Conservation (phyloP, 2,329 filamentous ascomycete genomes). For the Pseudophaeomoniella oleicola region DNA sequence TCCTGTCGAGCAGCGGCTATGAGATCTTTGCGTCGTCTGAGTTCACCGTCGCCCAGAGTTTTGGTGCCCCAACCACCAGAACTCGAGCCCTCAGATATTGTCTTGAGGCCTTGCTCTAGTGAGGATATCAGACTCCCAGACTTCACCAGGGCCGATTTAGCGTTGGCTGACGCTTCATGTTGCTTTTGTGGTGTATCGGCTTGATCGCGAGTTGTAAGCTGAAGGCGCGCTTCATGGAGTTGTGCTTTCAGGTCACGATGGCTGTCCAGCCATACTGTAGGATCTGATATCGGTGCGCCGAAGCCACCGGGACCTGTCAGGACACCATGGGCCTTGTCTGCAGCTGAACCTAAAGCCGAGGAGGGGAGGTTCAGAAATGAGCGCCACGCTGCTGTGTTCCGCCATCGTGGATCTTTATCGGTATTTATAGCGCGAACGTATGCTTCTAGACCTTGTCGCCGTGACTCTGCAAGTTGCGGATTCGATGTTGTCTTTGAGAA, state of each 20-base stretch:
- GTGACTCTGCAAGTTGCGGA: slow-evolving; percentile 40
- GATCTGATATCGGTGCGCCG: slow-evolving; percentile 29
- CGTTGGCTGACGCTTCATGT: slow-evolving; percentile 46
- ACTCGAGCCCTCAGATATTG: slow-evolving; percentile 15
- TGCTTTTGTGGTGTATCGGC: slow-evolving; percentile 43
- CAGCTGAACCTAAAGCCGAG: slow-evolving; percentile 15
- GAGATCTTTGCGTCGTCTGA: slow-evolving; percentile 43
- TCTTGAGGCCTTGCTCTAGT: slow-evolving; percentile 41
- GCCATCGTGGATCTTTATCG: slow-evolving; percentile 41
- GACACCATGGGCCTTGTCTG: slow-evolving; percentile 24
- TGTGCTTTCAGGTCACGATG: slow-evolving; percentile 44
- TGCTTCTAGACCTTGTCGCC: slow-evolving; percentile 39
- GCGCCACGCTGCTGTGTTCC: slow-evolving; percentile 40
- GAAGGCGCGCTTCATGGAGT: slow-evolving; percentile 44
- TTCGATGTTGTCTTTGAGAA: slow-evolving; percentile 42
- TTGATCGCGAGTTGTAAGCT: slow-evolving; percentile 45
- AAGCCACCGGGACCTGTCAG: slow-evolving; percentile 22
- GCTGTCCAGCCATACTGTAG: slow-evolving; percentile 48
- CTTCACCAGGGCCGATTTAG: slow-evolving; percentile 44
- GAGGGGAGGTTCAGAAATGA: slow-evolving; percentile 42
- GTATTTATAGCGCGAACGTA: slow-evolving; percentile 46
- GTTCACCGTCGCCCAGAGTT: slow-evolving; percentile 44
- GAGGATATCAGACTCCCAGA: slow-evolving; percentile 39
- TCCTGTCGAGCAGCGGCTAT: slow-evolving; percentile 44
- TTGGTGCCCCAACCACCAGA: slow-evolving; percentile 14